Conservation (phyloP, 1,284 basidiomycete genomes). For the Cutaneotrichosporon cyanovorans region DNA sequence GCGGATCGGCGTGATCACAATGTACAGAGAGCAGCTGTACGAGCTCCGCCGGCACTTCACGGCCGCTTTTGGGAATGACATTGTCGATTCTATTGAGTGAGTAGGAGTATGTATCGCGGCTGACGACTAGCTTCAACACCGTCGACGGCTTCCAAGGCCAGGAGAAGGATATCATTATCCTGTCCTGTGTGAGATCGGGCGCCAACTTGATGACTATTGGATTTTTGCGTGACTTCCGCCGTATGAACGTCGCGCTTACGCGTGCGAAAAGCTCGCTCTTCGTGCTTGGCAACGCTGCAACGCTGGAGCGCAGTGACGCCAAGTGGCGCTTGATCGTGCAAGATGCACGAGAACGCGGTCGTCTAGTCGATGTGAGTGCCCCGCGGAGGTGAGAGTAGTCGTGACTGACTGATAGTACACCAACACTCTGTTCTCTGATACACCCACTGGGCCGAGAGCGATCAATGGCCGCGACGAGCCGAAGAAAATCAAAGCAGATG, state of each 20-base stretch:
- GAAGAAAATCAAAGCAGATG: constrained; percentile 2
- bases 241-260: constrained; percentile 97
- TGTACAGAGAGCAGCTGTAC: constrained; percentile 86
- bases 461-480: neutral
- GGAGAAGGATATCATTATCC: constrained; percentile 92
- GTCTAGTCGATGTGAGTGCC: constrained; percentile 46
- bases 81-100: constrained; percentile 64
- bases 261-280: constrained; percentile 91
- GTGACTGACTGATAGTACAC: neutral
- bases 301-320: constrained; percentile 73
- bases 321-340: constrained; percentile 70
- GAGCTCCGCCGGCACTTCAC: constrained; percentile 69
- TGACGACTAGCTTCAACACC: constrained; percentile 65
- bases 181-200: constrained; percentile 86
- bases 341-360: constrained; percentile 57
- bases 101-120: constrained; percentile 10
- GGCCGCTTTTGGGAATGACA: constrained; percentile 63
- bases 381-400: no score
- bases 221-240: constrained; percentile 73
- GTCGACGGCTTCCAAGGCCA: constrained; percentile 98
- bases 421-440: neutral
- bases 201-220: constrained; percentile 73
- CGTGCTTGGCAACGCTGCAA: constrained; percentile 81
- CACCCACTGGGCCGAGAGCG: neutral
- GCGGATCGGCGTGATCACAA: constrained; percentile 82